Evolutionary conservation across 176 grass and related monocot genomes (phyloP).

Genomic region (Poa annua): DNA sequence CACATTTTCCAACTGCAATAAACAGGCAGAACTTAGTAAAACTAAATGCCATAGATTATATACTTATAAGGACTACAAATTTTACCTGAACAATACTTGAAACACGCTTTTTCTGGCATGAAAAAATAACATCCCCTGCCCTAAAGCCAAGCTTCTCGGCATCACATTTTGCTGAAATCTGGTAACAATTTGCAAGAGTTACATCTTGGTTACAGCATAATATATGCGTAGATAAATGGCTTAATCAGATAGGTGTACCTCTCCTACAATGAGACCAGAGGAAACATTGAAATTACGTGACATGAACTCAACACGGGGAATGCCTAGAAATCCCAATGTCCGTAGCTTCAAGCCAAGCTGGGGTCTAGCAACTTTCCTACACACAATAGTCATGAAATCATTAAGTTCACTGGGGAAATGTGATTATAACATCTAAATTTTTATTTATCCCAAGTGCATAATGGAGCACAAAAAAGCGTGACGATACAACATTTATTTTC

Average conservation of each 20-base stretch:
- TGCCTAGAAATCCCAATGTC: background rate
- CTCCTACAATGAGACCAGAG: constrained; percentile 15
- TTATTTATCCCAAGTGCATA: background rate
- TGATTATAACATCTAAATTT: background rate
- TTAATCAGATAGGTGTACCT: constrained; percentile 18
- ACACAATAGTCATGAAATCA: background rate
- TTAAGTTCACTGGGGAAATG: background rate
- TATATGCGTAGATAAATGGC: background rate
- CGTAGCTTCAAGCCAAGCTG: constrained; percentile 27
- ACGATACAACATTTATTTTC: background rate
- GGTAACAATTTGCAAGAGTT: background rate
- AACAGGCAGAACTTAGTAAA: background rate
- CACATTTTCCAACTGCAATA: constrained; percentile 5
- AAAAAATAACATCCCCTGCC: constrained; percentile 14
- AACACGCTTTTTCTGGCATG: background rate
- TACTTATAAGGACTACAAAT: background rate
- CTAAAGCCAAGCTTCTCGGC: constrained; percentile 1
- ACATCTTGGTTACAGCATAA: background rate
- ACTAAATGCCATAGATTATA: background rate
- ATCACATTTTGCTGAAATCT: background rate
- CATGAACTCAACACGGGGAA: background rate
- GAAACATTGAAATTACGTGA: background rate
- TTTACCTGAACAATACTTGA: background rate
- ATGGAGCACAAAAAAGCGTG: background rate
- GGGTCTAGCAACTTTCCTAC: constrained; percentile 3